phyloP scores from a whole-genome alignment of 805 yeast species.

The Myxozyma kluyveri region DNA sequence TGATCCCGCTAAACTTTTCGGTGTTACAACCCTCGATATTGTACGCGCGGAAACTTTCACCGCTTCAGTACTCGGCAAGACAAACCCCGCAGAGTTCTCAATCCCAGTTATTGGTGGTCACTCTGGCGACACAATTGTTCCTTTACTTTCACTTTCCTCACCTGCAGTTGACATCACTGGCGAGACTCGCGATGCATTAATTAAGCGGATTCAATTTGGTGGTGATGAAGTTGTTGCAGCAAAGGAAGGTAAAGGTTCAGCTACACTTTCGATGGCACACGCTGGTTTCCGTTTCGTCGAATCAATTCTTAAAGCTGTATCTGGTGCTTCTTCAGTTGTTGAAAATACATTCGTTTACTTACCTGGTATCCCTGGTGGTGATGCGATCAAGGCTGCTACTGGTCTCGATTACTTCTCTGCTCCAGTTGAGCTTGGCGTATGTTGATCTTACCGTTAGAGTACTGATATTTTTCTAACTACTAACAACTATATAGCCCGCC shows the following conservation, averaged over 20 bases:
- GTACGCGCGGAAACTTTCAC: constrained; percentile 84
- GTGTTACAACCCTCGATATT: constrained; percentile 84
- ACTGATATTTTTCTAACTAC: not conserved
- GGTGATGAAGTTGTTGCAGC: constrained; percentile 98
- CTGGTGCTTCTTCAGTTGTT: constrained; percentile 21
- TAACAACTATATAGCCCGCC: constrained; percentile 40
- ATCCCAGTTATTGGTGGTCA: constrained; percentile 90
- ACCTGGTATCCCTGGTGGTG: constrained; percentile 48
- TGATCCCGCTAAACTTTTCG: constrained; percentile 72
- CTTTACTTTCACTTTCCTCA: constrained; percentile 56
- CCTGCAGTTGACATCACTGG: constrained; percentile 40
- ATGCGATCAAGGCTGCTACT: constrained; percentile 82
- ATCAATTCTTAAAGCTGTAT: constrained; percentile 43
- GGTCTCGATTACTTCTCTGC: constrained; percentile 93
- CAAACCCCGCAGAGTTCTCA: constrained; percentile 48
- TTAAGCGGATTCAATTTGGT: constrained; percentile 91
- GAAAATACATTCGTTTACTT: constrained; percentile 30
- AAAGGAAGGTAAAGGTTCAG: constrained; percentile 91
- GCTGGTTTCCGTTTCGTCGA: constrained; percentile 84
- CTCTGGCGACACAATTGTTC: constrained; percentile 92
- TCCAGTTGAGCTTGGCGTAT: constrained; percentile 85
- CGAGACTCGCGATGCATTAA: constrained; percentile 52
- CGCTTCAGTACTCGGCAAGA: constrained; percentile 50
- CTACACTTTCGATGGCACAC: constrained; percentile 93
- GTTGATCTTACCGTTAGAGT: constrained; percentile 33